Conservation (phyloP, 371 early-diverging fungal species). For the Lichtheimia hyalospora region DNA sequence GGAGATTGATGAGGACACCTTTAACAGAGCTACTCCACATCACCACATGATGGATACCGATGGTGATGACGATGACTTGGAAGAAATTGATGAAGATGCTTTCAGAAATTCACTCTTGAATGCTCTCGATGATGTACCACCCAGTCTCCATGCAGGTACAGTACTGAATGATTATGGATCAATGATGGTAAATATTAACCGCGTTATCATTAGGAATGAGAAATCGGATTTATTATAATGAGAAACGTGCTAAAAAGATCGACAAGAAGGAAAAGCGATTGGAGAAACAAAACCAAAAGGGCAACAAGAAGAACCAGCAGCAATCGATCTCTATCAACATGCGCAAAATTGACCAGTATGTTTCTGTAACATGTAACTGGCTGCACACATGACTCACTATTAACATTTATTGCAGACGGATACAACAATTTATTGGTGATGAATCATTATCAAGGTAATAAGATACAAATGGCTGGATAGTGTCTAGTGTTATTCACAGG, state of each 20-base stretch:
- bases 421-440: conserved; percentile 40
- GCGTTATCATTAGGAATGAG: conserved; percentile 10
- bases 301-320: conserved; percentile 13
- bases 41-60: too few species aligned
- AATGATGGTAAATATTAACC: not conserved
- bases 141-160: conserved; percentile 31
- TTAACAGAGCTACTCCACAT: too few species aligned
- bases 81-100: conserved; percentile 16
- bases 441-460: conserved; percentile 31
- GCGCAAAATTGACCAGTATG: conserved; percentile 24
- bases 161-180: not conserved
- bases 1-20: conserved; percentile 20
- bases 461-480: not conserved
- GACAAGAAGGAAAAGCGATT: conserved; percentile 13
- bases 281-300: conserved; percentile 12
- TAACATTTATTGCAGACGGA: conserved; percentile 20
- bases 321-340: conserved; percentile 12
- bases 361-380: not conserved
- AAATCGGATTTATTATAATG: conserved; percentile 13
- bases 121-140: conserved; percentile 18
- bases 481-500: not conserved
- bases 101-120: conserved; percentile 10
- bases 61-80: conserved; percentile 16
- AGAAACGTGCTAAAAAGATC: conserved; percentile 19
- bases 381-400: not conserved